phyloP scores from a whole-genome alignment of 2,329 filamentous ascomycete species.

The Diplodia corticola region DNA sequence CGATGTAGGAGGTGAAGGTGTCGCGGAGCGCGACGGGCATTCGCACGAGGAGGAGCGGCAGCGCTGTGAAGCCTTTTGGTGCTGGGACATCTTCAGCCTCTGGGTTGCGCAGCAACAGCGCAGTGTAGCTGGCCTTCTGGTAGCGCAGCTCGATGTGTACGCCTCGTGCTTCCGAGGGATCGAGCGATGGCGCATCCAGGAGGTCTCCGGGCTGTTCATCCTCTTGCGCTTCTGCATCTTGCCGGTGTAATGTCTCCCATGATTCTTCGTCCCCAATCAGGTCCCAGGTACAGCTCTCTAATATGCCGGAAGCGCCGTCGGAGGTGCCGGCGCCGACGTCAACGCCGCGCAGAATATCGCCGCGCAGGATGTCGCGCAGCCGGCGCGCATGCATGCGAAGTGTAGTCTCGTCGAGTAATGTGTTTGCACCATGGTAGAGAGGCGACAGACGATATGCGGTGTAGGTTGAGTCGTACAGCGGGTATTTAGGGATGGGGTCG shows the following conservation, averaged over 20 bases:
- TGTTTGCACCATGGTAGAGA: constrained; percentile 49
- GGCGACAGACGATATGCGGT: constrained; percentile 56
- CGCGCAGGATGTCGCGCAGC: constrained; percentile 51
- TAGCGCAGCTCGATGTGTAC: constrained; percentile 53
- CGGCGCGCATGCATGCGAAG: constrained; percentile 50
- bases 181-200: constrained; percentile 22
- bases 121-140: constrained; percentile 51
- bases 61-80: constrained; percentile 43
- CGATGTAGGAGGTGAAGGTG: constrained; percentile 51
- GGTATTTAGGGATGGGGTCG: constrained; percentile 39
- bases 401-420: constrained; percentile 38
- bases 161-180: constrained; percentile 40
- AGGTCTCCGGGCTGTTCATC: constrained; percentile 33
- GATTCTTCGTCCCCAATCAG: constrained; percentile 44
- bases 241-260: constrained; percentile 41
- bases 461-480: constrained; percentile 56
- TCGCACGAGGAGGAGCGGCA: constrained; percentile 54
- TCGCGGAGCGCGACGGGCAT: constrained; percentile 53
- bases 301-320: constrained; percentile 47
- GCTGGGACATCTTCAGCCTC: constrained; percentile 32
- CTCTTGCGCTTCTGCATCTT: constrained; percentile 32
- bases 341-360: constrained; percentile 50
- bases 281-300: constrained; percentile 51
- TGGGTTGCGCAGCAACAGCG: constrained; percentile 49
- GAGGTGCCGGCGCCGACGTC: constrained; percentile 43